Evolutionary conservation across 1,284 basidiomycete genomes (phyloP), one percentile per base, ranked within the genome.

Genomic region (Meira miltonrushii): DNA sequence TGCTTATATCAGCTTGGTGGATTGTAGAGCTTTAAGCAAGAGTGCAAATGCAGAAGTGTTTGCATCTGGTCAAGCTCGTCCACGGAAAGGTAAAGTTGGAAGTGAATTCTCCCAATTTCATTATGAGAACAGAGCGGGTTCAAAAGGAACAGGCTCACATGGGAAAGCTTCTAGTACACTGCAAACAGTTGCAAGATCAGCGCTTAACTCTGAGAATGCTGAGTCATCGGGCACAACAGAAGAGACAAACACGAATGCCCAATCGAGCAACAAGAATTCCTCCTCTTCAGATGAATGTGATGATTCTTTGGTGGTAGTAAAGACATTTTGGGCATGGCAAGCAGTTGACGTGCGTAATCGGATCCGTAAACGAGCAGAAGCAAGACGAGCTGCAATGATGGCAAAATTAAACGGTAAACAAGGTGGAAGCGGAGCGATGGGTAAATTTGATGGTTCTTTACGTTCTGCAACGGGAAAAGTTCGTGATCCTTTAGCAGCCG

Each of bases 271-370:
- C 28, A 55, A 40, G 8, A 15, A n/a, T 54, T 54, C 17, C 19
- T 54, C 15, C 11, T 17, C 38, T 40, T 43, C 21, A 15, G 70
- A 72, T 53, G 70, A 72, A 48, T 68, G 66, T 49, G 69, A 72
- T 58, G 58, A 60, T 0, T 41, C 58, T 38, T 57, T 60, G 43
- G 60, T 66, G 0, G 67, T 71, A 1, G 46, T 72, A 48, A 68
- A 72, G 58, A 66, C 59, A 41, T 72, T 71, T 53, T 71, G 64
- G 62, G 64, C 58, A 39, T 72, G 70, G 70, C 66, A 72, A 57
- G 17, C 57, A 38, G 62, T 69, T 13, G 66, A 69, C 54, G 58
- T 56, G 7, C 48, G 62, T 28, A 57, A 55, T 46, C 61, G 38
- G 64, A 69, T 48, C 58, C 61, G 9, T 60, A 69, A 21, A 49